phyloP scores from a whole-genome alignment of 176 grass and related monocot species.

The Oryza coarctata region DNA sequence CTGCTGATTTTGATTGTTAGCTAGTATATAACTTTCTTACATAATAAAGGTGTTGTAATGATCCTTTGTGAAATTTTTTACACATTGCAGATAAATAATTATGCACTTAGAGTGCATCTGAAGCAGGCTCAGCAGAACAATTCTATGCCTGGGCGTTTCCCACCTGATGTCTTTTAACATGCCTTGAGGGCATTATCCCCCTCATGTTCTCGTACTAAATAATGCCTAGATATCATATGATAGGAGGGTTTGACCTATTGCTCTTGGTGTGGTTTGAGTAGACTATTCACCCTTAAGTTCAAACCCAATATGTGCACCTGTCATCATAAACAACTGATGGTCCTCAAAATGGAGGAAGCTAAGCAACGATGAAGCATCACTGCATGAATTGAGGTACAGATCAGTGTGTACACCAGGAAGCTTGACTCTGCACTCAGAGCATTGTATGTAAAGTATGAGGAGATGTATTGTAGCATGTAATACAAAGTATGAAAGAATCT shows the following conservation, averaged over 20 bases:
- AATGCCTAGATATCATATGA: not conserved
- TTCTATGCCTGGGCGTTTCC: slow-evolving; percentile 52
- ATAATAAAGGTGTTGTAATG: not conserved
- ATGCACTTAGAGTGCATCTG: slow-evolving; percentile 60
- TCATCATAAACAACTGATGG: not conserved
- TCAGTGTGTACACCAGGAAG: not conserved
- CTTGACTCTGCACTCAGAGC: not conserved
- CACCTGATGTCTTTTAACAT: slow-evolving; percentile 59
- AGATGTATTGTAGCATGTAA: not conserved
- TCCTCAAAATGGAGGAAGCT: not conserved
- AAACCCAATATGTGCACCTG: not conserved
- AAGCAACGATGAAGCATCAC: not conserved
- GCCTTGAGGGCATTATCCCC: not conserved
- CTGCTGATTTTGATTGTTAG: not conserved
- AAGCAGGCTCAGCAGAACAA: slow-evolving; percentile 61
- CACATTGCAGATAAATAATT: slow-evolving; percentile 63
- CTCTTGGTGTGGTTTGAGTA: not conserved
- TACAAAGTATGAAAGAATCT: not conserved
- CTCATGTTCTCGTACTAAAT: not conserved
- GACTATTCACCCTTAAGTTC: not conserved
- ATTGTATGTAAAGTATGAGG: not conserved
- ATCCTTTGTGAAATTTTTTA: not conserved
- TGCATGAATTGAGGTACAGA: not conserved
- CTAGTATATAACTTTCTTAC: not conserved
- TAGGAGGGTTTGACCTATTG: slow-evolving; percentile 4